Percentiles rank a stretch among this genome's conserved stretches.
Conservation (phyloP, 2,329 filamentous ascomycete species). For the Truncatella angustata region DNA sequence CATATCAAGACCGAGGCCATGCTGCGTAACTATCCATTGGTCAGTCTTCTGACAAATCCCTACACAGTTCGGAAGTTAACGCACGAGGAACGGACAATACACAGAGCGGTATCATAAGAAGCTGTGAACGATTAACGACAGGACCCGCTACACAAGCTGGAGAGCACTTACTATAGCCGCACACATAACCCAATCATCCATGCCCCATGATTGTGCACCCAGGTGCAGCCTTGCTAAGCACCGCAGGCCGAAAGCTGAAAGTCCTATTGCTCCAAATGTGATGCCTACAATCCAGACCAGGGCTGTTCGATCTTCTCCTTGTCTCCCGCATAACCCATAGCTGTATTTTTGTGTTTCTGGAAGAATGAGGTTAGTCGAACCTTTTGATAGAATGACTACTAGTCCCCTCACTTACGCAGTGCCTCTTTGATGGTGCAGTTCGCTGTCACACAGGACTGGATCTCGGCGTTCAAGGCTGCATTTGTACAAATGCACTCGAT, state of each 20-base stretch:
- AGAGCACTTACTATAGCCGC: constrained; percentile 20
- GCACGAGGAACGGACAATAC: constrained; percentile 25
- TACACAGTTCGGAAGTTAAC: not conserved
- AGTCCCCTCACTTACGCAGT: constrained; percentile 15
- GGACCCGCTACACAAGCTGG: not conserved
- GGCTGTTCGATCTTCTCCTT: constrained; percentile 22
- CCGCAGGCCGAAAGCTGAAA: constrained; percentile 28
- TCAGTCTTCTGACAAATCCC: not conserved
- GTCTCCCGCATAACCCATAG: constrained; percentile 20
- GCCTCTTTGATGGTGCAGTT: constrained; percentile 25
- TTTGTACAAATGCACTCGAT: constrained; percentile 23
- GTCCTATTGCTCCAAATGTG: constrained; percentile 25
- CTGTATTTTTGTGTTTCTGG: constrained; percentile 23
- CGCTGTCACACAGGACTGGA: constrained; percentile 21
- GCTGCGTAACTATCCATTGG: constrained; percentile 28
- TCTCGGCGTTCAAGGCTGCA: constrained; percentile 16
- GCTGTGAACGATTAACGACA: constrained; percentile 1
- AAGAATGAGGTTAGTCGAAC: not conserved
- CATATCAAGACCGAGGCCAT: constrained; percentile 41
- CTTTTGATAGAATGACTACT: too few relatives aligned
- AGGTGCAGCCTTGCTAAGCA: constrained; percentile 25
- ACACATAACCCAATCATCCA: constrained; percentile 29
- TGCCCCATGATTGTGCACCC: constrained; percentile 26
- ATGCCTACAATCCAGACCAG: constrained; percentile 24
- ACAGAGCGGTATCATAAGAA: constrained; percentile 21